Evolutionary conservation across 495 filamentous ascomycete species (phyloP).

Genomic region (Xanthoparmelia taractica): DNA sequence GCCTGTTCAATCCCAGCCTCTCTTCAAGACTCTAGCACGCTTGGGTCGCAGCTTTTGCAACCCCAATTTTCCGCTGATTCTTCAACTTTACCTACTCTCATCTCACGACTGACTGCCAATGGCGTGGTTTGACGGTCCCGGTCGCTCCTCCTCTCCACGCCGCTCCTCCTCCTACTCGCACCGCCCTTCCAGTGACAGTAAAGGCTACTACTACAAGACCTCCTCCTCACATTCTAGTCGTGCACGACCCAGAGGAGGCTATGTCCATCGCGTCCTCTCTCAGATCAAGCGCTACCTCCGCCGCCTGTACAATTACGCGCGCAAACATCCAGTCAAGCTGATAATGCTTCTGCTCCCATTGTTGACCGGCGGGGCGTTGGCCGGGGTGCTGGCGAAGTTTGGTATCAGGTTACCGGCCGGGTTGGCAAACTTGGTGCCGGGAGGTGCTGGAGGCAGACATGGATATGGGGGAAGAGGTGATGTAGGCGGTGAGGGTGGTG

Average conservation of each 20-base stretch:
- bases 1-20: background rate
- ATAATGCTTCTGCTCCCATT: constrained; percentile 80
- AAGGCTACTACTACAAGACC: constrained; percentile 37
- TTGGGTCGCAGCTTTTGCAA: background rate
- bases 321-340: constrained; percentile 71
- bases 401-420: constrained; percentile 62
- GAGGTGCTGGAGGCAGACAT: constrained; percentile 21
- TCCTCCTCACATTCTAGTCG: constrained; percentile 57
- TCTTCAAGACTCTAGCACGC: background rate
- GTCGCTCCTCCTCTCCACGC: constrained; percentile 26
- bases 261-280: constrained; percentile 58
- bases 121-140: constrained; percentile 13
- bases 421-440: constrained; percentile 48
- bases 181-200: constrained; percentile 31
- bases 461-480: constrained; percentile 17
- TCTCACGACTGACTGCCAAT: background rate
- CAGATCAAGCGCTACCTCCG: constrained; percentile 66
- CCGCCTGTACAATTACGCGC: constrained; percentile 66
- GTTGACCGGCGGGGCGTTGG: constrained; percentile 70
- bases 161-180: constrained; percentile 34
- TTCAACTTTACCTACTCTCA: background rate
- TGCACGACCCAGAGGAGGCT: constrained; percentile 65
- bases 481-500: constrained; percentile 27
- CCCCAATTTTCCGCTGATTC: background rate
- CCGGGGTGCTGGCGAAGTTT: constrained; percentile 62